Evolutionary conservation across 352 stramenopile species (phyloP).

Genomic region (Pythium aquatile): DNA sequence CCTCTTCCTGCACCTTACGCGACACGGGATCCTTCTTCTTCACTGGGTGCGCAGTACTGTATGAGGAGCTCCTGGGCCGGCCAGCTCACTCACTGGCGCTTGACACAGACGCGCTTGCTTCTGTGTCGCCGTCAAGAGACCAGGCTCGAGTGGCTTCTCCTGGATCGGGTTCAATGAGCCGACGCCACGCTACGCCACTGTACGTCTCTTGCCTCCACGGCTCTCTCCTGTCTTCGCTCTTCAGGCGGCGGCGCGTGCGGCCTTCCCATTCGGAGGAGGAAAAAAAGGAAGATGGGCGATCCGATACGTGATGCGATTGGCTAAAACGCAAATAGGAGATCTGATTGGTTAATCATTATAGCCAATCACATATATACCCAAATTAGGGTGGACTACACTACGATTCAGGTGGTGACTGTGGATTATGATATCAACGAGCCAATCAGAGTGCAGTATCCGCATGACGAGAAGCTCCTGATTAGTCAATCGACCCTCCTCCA

Average conservation of each 20-base stretch:
- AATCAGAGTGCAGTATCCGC: background rate
- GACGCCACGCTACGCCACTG: background rate
- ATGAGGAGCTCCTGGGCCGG: no score
- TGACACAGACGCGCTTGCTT: slow-evolving; percentile 8
- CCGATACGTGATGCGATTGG: background rate
- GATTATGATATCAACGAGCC: slow-evolving; percentile 17
- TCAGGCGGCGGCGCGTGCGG: background rate
- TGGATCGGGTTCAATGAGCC: background rate
- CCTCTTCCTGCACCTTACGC: background rate
- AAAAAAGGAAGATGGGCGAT: slow-evolving; percentile 3
- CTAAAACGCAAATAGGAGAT: background rate
- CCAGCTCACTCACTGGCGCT: background rate
- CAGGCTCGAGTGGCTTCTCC: background rate
- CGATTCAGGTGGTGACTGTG: background rate
- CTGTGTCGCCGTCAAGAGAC: slow-evolving; percentile 4
- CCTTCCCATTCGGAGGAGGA: slow-evolving; percentile 11
- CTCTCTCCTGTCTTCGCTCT: no score
- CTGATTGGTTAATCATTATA: slow-evolving; percentile 6
- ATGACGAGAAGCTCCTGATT: slow-evolving; percentile 15
- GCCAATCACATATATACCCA: background rate
- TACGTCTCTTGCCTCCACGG: slow-evolving; percentile 1
- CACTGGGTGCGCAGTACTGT: background rate
- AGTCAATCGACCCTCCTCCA: slow-evolving; percentile 13
- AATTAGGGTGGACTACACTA: background rate
- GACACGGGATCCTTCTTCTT: background rate